Evolutionary conservation across 805 yeast species (phyloP).

Genomic region (Metahyphopichia silvanorum): DNA sequence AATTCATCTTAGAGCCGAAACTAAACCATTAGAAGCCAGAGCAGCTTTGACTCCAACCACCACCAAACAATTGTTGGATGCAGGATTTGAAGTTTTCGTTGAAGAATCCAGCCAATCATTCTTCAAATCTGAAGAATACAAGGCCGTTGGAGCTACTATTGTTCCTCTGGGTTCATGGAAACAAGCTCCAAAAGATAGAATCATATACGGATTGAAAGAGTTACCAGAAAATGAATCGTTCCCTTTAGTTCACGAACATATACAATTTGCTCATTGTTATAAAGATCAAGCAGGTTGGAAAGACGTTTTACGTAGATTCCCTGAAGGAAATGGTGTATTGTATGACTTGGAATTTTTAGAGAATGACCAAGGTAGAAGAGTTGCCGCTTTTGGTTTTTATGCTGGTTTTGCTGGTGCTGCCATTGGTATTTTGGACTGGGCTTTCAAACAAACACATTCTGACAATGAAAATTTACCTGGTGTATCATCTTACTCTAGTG

Average conservation of each 20-base stretch:
- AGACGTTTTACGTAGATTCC: conserved; percentile 84
- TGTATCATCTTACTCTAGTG: conserved; percentile 80
- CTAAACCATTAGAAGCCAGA: conserved; percentile 95
- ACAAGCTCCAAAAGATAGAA: conserved; percentile 83
- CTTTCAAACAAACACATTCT: conserved; percentile 75
- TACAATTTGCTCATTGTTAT: conserved; percentile 98
- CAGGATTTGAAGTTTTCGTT: conserved; percentile 85
- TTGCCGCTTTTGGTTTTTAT: conserved; percentile 98
- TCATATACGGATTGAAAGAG: conserved; percentile 92
- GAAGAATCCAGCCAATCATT: conserved; percentile 86
- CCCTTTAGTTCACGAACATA: conserved; percentile 94
- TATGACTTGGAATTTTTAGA: conserved; percentile 94
- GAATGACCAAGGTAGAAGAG: conserved; percentile 95
- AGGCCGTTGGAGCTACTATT: conserved; percentile 74
- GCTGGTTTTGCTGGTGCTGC: conserved; percentile 99
- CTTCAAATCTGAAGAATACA: conserved; percentile 74
- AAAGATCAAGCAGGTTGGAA: conserved; percentile 98
- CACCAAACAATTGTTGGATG: conserved; percentile 74
- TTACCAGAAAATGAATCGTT: conserved; percentile 85
- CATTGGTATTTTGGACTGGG: conserved; percentile 90
- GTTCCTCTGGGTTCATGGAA: conserved; percentile 96
- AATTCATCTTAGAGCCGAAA: conserved; percentile 92
- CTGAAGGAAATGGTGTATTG: conserved; percentile 83
- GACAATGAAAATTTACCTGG: conserved; percentile 72
- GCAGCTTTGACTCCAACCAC: conserved; percentile 95